These are phyloP conservation scores for Hsuehochloa calcarea DNA, from an alignment of 176 grass and related monocot genomes.

Conservation along the genomic window DNA sequence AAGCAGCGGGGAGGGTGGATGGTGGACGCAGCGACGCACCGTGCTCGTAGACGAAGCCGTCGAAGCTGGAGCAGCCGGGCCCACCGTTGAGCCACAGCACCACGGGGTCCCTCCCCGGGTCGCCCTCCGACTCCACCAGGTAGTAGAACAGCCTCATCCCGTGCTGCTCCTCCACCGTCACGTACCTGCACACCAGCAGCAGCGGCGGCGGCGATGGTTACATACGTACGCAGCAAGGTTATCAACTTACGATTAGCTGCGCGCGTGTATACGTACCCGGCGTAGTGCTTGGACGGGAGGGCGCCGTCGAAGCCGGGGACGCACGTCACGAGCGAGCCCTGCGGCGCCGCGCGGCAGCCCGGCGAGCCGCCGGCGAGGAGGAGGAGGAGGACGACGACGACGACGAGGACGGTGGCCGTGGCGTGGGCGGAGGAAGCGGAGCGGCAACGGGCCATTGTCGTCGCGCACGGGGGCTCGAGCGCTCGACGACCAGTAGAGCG, in stretches of 20 bases:
- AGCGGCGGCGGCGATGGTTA: too few relatives aligned
- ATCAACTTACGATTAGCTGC: too few relatives aligned
- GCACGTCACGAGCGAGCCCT: constrained; percentile 21
- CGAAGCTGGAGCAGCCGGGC: constrained; percentile 59
- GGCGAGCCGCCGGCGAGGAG: not conserved
- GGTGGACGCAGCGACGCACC: not conserved
- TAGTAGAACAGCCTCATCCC: constrained; percentile 53
- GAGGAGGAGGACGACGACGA: too few relatives aligned
- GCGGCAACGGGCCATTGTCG: not conserved
- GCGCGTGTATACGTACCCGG: constrained; percentile 24
- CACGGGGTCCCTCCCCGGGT: constrained; percentile 40
- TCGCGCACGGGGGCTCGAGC: not conserved
- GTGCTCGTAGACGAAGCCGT: constrained; percentile 72
- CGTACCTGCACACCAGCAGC: constrained; percentile 15
- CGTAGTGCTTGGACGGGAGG: constrained; percentile 55
- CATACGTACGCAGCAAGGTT: not conserved
- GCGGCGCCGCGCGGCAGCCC: not conserved
- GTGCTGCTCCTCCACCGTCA: constrained; percentile 49
- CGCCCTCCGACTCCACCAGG: constrained; percentile 51
- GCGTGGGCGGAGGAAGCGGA: not conserved
- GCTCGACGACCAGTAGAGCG: not conserved
- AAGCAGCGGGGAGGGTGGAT: not conserved
- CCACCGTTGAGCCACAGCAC: constrained; percentile 71
- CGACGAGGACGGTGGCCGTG: not conserved
- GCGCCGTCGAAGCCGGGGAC: constrained; percentile 37